phyloP scores from a whole-genome alignment of 306 rosid genomes.

The Fragaria nilgerrensis region DNA sequence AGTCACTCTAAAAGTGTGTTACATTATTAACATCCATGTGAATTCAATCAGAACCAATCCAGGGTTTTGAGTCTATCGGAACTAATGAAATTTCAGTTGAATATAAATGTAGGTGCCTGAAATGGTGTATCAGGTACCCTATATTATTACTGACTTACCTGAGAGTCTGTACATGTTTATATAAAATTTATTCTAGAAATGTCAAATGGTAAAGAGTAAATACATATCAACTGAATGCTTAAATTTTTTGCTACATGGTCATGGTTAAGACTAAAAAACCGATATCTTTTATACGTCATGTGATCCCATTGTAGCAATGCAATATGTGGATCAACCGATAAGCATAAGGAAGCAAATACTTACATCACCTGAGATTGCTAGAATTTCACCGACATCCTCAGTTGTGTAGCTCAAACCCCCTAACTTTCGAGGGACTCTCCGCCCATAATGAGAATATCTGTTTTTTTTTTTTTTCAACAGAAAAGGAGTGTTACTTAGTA shows the following conservation, averaged over 20 bases:
- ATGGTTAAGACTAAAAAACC: background rate
- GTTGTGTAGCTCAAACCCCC: conserved; percentile 69
- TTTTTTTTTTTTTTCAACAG: background rate
- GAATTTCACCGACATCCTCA: conserved; percentile 63
- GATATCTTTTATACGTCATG: background rate
- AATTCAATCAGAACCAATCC: background rate
- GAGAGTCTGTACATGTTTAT: background rate
- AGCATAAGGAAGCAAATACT: background rate
- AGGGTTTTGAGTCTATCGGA: background rate
- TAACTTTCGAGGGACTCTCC: conserved; percentile 52
- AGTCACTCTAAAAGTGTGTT: background rate
- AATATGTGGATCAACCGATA: background rate
- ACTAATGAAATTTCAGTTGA: background rate
- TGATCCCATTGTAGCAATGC: background rate
- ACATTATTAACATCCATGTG: background rate
- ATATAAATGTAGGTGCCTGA: background rate
- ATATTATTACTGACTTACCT: background rate
- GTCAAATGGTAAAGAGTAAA: background rate
- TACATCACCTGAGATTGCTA: conserved; percentile 60
- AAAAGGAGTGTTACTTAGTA: background rate
- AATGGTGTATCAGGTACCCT: background rate
- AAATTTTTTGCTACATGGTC: background rate
- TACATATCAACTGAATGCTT: background rate
- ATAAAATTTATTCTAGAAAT: background rate
- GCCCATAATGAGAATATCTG: conserved; percentile 92